These are phyloP conservation scores for Dillenia suffruticosa DNA, from an alignment of 164 flowering plant species.

Conservation along the genomic window DNA sequence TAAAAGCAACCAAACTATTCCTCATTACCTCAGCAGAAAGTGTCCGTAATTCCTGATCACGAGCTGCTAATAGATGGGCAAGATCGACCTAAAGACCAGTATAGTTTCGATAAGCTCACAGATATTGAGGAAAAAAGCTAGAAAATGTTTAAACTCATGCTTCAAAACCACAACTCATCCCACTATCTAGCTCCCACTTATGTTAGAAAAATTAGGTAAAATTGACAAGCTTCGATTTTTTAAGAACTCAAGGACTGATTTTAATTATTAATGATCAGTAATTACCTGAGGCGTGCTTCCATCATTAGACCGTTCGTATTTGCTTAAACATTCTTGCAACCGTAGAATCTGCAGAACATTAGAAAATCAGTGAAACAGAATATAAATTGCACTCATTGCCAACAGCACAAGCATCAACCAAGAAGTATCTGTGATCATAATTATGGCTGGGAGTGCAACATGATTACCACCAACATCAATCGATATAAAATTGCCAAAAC, in stretches of 20 bases:
- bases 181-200: no score
- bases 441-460: background rate
- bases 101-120: no score
- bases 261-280: background rate
- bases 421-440: background rate
- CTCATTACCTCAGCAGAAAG: constrained; percentile 88
- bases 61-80: constrained; percentile 93
- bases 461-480: background rate
- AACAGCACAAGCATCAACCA: background rate
- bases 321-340: constrained; percentile 92
- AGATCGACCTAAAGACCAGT: constrained; percentile 79
- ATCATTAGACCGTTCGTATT: constrained; percentile 79
- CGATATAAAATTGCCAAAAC: background rate
- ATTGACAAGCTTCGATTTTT: no score
- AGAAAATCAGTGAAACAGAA: background rate
- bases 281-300: constrained; percentile 92
- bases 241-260: background rate
- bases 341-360: constrained; percentile 67
- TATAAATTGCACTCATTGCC: background rate
- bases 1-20: no score
- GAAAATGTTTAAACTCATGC: no score
- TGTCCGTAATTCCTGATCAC: constrained; percentile 94
- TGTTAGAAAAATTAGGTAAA: no score
- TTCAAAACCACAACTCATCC: no score
- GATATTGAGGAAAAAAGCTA: no score